Base-by-base conservation (phyloP, 140 eudicot species). In the Senecio squalidus region DNA sequence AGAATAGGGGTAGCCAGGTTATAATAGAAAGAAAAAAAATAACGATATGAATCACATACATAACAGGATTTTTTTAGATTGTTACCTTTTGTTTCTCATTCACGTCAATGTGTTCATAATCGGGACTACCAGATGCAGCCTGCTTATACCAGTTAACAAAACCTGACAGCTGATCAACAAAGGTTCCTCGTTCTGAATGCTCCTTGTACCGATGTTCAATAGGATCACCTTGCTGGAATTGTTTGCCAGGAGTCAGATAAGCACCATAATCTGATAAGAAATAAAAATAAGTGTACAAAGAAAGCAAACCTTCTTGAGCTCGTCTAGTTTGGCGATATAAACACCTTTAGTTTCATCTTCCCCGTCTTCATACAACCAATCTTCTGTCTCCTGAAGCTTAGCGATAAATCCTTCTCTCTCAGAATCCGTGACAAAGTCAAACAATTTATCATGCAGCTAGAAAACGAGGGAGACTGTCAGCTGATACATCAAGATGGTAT, bases 351-450 rank as follows among this genome's bases (percentile, higher is more conserved):
- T 91, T 66, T 91, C 98, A 68, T 91, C 98, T 70, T 91, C 96
- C 0, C 98, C 98, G 20, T 86, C 98, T 73, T 83, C 98, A 62
- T 91, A 91, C 74, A 91, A 64, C 98, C 98, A 91, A 51, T 91
- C 98, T 77, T 86, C 96, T 16, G 80, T 81, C 56, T 83, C 85
- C 62, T 91, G 98, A 59, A 91, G 96, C 65, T 64, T 79, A 54
- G 82, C 64, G 24, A 73, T 53, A 36, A 91, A 73, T 31, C 73
- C 88, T 17, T 90, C 95, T 63, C 75, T 83, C 45, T 86, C 98
- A 18, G 82, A 20, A 6, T 75, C 96, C 13, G 83, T 74, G n/a
- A 86, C 83, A 60, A 86, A 90, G 20, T 81, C 94, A 1, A 69
- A 76, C 74, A 75, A 70, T 57, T 76, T 86, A 72, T 86, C 94